Percentiles rank a stretch among this genome's conserved stretches.
Conservation (phyloP, 345 rosid genomes). For the Arabidopsis arenosa region DNA sequence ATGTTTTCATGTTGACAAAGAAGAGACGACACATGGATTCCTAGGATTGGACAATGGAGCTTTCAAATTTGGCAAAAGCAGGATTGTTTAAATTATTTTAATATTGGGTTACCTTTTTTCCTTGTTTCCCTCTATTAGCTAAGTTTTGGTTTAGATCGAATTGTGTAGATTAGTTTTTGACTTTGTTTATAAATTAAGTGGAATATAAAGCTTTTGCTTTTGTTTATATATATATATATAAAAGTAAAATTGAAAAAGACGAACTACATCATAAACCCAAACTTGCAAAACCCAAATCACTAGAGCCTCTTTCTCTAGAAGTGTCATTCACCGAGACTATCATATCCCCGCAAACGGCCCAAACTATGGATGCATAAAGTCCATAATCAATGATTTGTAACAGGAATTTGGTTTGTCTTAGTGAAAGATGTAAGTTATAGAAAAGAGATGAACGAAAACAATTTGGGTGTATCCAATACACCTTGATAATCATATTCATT, state of each 20-base stretch:
- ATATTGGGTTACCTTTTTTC: conserved; percentile 28
- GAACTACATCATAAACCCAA: conserved; percentile 12
- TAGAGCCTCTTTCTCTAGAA: not conserved
- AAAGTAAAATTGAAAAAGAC: too few relatives aligned
- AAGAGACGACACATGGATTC: conserved; percentile 44
- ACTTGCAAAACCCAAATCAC: conserved; percentile 16
- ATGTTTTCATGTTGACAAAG: conserved; percentile 35
- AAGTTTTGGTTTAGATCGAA: conserved; percentile 27
- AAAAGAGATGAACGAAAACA: too few relatives aligned
- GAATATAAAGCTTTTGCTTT: too few relatives aligned
- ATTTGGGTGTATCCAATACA: too few relatives aligned
- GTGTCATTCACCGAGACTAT: too few relatives aligned
- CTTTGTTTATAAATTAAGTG: conserved; percentile 9
- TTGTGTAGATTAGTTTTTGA: conserved; percentile 11
- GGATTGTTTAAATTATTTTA: conserved; percentile 27
- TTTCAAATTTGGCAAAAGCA: conserved; percentile 37
- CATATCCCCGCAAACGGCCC: too few relatives aligned
- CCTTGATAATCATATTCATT: too few relatives aligned
- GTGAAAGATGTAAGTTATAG: too few relatives aligned
- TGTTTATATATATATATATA: conserved; percentile 2
- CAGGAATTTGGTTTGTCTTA: too few relatives aligned
- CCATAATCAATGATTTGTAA: too few relatives aligned
- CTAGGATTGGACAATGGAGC: conserved; percentile 36
- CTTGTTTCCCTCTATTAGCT: conserved; percentile 39
- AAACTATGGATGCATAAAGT: too few relatives aligned